Base-by-base conservation (phyloP, 2,329 filamentous ascomycete genomes). In the Neofusicoccum sp. region DNA sequence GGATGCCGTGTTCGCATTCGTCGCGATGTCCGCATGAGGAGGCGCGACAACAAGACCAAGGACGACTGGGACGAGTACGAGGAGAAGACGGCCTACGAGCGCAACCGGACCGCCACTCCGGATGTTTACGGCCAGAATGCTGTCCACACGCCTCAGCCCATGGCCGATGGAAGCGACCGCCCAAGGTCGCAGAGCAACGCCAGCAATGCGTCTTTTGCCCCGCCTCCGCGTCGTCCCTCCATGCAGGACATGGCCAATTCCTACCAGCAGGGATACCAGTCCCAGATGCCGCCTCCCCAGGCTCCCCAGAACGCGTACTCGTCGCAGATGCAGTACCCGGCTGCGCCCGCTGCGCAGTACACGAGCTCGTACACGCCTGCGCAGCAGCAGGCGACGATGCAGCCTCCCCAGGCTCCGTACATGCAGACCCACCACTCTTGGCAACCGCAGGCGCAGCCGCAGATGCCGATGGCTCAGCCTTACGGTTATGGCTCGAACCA, bases 1-100 rank as follows among this genome's bases (percentile, higher is more conserved):
- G 95, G 95, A 62, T 98, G 95, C 75, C 91, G 93, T 66, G 95
- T 99, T 30, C 89, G 95, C 47, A 99, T 99, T 69, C 86, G 95
- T 61, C 90, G 95, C 65, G 95, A 98, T 76, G 91, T 96, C 6
- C 87, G 92, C 61, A 96, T 96, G 90, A 87, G 92, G 75, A 88
- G 91, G 70, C 87, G 91, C 38, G 89, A 91, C 63, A 84, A 84
- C 63, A 93, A 93, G 77, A 78, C 81, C 9, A 79, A 79, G 51
- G 76, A 77, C 45, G 86, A 89, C 24, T 89, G 87, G 70, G 86
- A 90, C n/a, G 83, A 85, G 6, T 88, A 84, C 63, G 82, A 85
- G 11, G 82, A 83, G 8, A 80, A 83, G n/a, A 74, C 73, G 43
- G 75, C 74, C 6, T 80, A 80, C 63, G 75, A 78, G 14, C 72